Evolutionary conservation across 345 rosid genomes (phyloP), one percentile per base, ranked within the genome.

Genomic region (Cardamine resedifolia): DNA sequence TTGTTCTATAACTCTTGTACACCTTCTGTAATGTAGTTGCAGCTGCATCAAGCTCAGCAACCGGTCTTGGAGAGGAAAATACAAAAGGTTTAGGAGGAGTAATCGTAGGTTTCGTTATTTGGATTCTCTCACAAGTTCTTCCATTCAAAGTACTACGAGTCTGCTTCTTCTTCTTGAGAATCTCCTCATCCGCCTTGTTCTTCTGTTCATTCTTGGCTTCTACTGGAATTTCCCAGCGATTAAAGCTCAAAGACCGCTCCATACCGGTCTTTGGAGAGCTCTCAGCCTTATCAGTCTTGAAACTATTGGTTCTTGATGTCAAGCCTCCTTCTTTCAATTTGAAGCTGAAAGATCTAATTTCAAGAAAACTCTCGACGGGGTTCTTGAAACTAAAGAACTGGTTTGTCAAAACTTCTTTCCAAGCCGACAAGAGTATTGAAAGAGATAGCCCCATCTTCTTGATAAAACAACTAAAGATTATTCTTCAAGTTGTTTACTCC

Each of bases 1-100:
- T 76, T 2, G 96, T 94, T 68, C 97, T 44, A 82, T 90, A 89
- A 68, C 98, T 90, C 86, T 91, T 94, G 61, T 91, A 94, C 19
- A 89, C 88, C 70, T 94, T 94, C 66, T 94, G 98, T 62, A 94
- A 18, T 76, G 79, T 94, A 69, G 87, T 84, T 1, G 98, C 98
- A 9, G 90, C 95, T 63, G 86, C 87, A 53, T 88, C 84, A 30
- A 86, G 87, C 87, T 86, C 91, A 8, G 41, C 64, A 21, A 73
- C 55, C 0, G 89, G 95, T 71, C 82, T 82, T 10, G 94, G 95
- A 33, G 95, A 86, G 44, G 79, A 77, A 44, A 80, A 71, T 21
- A 75, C 66, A 61, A 78, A 59, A 31, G 86, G 83, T 31, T 75
- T 65, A 75, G 88, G 91, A 4, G 86, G 71, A 68, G 10, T 26